These are phyloP conservation scores for Paraleonurus japonicus DNA, from an alignment of 257 asterid species.

Conservation along the genomic window DNA sequence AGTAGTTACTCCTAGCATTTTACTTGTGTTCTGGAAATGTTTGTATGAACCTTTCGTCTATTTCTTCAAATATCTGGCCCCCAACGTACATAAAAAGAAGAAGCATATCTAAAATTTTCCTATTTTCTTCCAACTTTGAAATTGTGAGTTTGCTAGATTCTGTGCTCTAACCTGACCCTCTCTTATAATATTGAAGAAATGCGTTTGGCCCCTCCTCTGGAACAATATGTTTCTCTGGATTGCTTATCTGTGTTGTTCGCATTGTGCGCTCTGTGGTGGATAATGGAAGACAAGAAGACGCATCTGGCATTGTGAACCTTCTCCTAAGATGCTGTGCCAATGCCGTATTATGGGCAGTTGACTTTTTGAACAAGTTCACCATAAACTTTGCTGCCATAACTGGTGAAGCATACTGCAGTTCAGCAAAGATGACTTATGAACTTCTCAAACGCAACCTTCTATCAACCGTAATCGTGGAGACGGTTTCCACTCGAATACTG, in stretches of 20 bases:
- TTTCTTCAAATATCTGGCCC: not conserved
- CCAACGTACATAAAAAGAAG: not conserved
- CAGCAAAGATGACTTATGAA: slow-evolving; percentile 89
- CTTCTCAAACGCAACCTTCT: slow-evolving; percentile 93
- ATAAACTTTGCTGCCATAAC: slow-evolving; percentile 90
- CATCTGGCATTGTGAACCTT: slow-evolving; percentile 75
- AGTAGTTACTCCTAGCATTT: not conserved
- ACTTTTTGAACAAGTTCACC: slow-evolving; percentile 92
- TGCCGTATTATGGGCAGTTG: slow-evolving; percentile 64
- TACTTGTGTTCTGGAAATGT: not conserved
- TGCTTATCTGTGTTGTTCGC: slow-evolving; percentile 57
- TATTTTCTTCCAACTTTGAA: not conserved
- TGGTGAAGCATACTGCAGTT: slow-evolving; percentile 90
- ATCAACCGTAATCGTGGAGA: slow-evolving; percentile 87
- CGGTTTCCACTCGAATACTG: slow-evolving; percentile 80
- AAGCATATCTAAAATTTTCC: not conserved
- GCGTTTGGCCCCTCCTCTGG: slow-evolving; percentile 94
- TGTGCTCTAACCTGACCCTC: not conserved
- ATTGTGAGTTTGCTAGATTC: not conserved
- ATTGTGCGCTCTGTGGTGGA: slow-evolving; percentile 82
- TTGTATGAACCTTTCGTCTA: not conserved
- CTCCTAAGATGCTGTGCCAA: slow-evolving; percentile 74
- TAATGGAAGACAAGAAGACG: slow-evolving; percentile 76
- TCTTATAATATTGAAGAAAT: slow-evolving; percentile 50
- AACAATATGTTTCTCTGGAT: slow-evolving; percentile 88